phyloP scores from a whole-genome alignment of 768 basidiomycete species.

The Mycena indigotica region DNA sequence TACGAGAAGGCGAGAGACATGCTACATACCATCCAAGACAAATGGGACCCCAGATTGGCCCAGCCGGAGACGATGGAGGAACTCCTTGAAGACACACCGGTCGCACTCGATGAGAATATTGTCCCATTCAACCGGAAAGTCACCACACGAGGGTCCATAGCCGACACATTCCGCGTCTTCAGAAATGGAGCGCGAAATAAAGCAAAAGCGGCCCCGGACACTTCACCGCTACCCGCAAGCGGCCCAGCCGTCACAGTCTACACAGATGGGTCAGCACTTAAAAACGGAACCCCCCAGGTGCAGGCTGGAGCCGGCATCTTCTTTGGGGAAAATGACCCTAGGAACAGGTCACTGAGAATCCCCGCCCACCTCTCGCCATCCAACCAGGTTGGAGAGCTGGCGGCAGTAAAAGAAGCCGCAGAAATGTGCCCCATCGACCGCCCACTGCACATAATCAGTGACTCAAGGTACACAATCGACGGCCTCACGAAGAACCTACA shows the following conservation, averaged over 20 bases:
- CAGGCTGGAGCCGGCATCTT: neutral
- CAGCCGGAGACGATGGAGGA: slow-evolving; percentile 10
- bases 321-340: neutral
- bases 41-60: slow-evolving; percentile 6
- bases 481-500: slow-evolving; percentile 8
- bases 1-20: neutral
- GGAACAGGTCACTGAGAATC: neutral
- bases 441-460: slow-evolving; percentile 5
- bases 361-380: neutral
- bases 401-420: slow-evolving; percentile 3
- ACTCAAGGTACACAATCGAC: slow-evolving; percentile 15
- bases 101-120: too few species aligned
- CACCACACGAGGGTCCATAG: too few species aligned
- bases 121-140: too few species aligned
- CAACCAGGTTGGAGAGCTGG: neutral
- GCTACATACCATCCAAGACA: neutral
- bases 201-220: neutral
- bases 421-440: neutral
- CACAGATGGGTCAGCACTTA: slow-evolving; percentile 15
- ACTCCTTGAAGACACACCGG: neutral
- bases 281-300: slow-evolving; percentile 7
- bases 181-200: too few species aligned
- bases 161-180: too few species aligned
- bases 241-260: neutral
- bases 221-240: too few species aligned